Evolutionary conservation across 768 basidiomycete genomes (phyloP), one percentile per base, ranked within the genome.

Genomic region (Filobasidium wieringae): DNA sequence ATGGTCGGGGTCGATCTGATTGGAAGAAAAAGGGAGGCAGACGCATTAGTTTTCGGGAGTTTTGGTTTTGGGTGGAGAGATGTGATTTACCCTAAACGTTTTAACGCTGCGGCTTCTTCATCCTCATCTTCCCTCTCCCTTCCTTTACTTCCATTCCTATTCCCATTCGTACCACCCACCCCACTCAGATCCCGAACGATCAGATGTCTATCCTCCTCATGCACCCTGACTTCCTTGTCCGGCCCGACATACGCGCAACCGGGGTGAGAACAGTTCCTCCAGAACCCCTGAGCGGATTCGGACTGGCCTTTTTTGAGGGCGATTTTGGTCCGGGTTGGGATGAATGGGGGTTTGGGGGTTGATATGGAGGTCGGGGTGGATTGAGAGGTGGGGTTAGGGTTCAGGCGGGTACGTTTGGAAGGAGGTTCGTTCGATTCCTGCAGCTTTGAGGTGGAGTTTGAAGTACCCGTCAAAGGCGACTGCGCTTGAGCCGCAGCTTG

Each of bases 121-220:
- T 37, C 68, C 30, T 63, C 56, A 52, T 67, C 64, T 41, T 73
- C 72, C 56, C 68, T 68, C 55, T 70, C 66, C 41, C 69, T 71
- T 8, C 63, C 52, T 56, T 73, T 70, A 8, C 66, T 58, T 49
- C 63, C 60, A 29, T 60, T 58, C 36, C n/a, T n/a, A n/a, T 9
- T n/a, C 36, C n/a, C 36, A n/a, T 9, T n/a, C 36, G 36, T n/a
- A 37, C 36, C 36, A 9, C 11, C 36, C 14, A 19, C 43, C 43
- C 22, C 29, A 14, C 29, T 47, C 1, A 69, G 71, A n/a, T 64
- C 58, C 33, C 62, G 64, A 40, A 68, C 73, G 34, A 74, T 70
- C 50, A 76, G 29, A 57, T 76, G 75, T 9, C 75, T 56, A 60
- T 76, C 75, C 37, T 68, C 71, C 52, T 74, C 73, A 58, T 76